phyloP scores from a whole-genome alignment of 2,329 filamentous ascomycete genomes.

The Penicillium occitanis region DNA sequence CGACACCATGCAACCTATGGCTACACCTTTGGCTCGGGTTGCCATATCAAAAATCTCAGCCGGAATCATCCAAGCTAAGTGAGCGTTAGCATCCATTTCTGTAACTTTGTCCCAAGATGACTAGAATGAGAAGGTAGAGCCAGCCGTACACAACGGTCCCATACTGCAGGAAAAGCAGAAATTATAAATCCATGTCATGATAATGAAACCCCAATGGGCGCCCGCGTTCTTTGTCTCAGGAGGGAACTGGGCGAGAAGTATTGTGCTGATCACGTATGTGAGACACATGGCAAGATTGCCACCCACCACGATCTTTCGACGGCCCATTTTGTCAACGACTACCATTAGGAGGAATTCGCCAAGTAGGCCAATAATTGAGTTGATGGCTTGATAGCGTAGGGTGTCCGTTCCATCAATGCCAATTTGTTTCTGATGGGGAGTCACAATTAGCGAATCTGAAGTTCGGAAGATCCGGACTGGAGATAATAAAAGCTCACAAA shows the following conservation, averaged over 20 bases:
- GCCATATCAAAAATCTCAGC: slow-evolving; percentile 13
- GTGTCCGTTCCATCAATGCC: not conserved
- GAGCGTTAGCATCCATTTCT: not conserved
- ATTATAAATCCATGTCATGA: slow-evolving; percentile 18
- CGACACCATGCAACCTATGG: slow-evolving; percentile 5
- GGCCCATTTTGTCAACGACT: not conserved
- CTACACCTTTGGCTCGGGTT: slow-evolving; percentile 4
- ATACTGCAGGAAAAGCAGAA: slow-evolving; percentile 6
- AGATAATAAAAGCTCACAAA: not conserved
- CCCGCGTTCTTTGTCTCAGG: not conserved
- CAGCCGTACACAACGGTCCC: not conserved
- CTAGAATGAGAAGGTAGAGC: not conserved
- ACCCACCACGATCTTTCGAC: slow-evolving; percentile 41
- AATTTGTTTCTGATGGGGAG: not conserved
- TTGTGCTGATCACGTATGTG: slow-evolving; percentile 9
- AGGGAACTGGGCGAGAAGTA: slow-evolving; percentile 8
- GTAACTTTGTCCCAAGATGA: not conserved
- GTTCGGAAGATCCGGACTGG: not conserved
- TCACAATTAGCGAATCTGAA: not conserved
- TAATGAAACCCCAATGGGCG: slow-evolving; percentile 17
- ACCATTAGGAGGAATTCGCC: not conserved
- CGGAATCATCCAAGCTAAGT: slow-evolving; percentile 11
- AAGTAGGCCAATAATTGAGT: not conserved
- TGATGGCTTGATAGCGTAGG: not conserved
- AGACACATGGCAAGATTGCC: slow-evolving; percentile 8